phyloP scores from a whole-genome alignment of 108 stramenopile species.

The Fragilaria radians region DNA sequence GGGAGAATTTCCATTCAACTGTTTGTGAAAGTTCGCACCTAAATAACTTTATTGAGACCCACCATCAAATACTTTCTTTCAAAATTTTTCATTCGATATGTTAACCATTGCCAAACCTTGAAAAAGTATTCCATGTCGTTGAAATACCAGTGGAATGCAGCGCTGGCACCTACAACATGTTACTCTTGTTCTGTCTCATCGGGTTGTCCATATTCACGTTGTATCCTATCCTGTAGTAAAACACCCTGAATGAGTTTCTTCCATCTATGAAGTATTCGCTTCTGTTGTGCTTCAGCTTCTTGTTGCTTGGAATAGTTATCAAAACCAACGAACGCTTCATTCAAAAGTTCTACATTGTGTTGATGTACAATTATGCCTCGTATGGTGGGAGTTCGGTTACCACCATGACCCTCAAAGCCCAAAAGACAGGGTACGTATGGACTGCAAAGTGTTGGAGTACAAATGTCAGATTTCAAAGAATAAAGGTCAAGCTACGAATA shows the following conservation, averaged over 20 bases:
- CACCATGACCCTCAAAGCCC: conserved; percentile 79
- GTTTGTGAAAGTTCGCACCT: no score
- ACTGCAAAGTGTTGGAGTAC: background rate
- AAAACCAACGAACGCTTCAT: conserved; percentile 67
- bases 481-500: no score
- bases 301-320: conserved; percentile 43
- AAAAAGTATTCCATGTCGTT: no score
- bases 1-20: no score
- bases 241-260: conserved; percentile 67
- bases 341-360: conserved; percentile 64
- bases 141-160: no score
- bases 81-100: no score
- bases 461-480: no score
- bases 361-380: conserved; percentile 79
- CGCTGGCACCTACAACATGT: no score
- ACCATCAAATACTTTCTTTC: no score
- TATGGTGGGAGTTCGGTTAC: conserved; percentile 68
- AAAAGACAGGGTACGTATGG: conserved; percentile 84
- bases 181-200: no score
- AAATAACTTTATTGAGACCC: no score
- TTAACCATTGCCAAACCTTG: no score
- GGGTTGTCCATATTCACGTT: conserved; percentile 73
- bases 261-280: conserved; percentile 49
- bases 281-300: conserved; percentile 39
- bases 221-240: conserved; percentile 63